phyloP scores from a whole-genome alignment of 73 alveolate species.

The Uronychia binucleata region DNA sequence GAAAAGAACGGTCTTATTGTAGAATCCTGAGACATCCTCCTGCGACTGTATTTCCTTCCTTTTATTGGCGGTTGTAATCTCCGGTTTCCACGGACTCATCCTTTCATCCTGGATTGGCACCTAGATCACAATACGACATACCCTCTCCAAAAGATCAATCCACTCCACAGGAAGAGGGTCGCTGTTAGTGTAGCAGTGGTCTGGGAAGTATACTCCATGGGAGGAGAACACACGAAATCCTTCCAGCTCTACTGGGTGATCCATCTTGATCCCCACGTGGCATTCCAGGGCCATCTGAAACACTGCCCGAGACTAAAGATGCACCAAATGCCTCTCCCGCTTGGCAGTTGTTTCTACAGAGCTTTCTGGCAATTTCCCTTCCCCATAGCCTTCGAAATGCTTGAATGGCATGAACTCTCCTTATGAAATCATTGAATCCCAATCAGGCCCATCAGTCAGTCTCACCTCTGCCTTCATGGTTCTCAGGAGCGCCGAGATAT shows the following conservation, averaged over 20 bases:
- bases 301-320: too few species aligned
- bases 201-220: constrained; percentile 43
- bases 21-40: background rate
- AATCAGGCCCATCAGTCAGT: constrained; percentile 76
- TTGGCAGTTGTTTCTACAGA: too few species aligned
- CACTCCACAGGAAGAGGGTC: constrained; percentile 53
- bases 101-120: background rate
- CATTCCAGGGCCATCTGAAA: too few species aligned
- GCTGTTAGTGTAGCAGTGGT: constrained; percentile 35
- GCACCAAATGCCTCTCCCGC: too few species aligned
- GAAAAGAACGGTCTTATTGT: background rate
- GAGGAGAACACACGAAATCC: constrained; percentile 14
- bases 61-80: background rate
- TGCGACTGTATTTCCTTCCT: background rate
- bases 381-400: constrained; percentile 10
- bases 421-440: constrained; percentile 48
- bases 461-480: constrained; percentile 74
- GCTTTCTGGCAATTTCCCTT: background rate
- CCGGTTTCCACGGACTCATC: background rate
- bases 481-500: constrained; percentile 52
- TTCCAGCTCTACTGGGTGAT: constrained; percentile 51
- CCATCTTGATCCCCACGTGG: too few species aligned
- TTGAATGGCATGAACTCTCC: constrained; percentile 47
- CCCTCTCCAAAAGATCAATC: too few species aligned
- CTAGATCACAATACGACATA: too few species aligned